These are phyloP conservation scores for Trametes cubensis DNA, from an alignment of 768 basidiomycete species.

Conservation along the genomic window DNA sequence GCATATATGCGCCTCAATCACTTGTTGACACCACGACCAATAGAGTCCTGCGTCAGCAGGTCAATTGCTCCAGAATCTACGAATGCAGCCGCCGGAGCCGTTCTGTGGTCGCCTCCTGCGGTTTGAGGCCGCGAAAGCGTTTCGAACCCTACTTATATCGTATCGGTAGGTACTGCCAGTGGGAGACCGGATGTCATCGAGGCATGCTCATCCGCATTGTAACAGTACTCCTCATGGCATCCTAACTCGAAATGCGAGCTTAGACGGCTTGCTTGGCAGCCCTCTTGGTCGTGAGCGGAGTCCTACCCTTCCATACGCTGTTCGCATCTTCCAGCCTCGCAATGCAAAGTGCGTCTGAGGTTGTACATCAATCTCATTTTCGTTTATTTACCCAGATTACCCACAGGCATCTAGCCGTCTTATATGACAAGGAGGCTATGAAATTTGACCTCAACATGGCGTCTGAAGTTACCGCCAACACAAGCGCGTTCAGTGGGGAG, in stretches of 20 bases:
- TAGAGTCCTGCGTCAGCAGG: constrained; percentile 64
- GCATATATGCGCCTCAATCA: background rate
- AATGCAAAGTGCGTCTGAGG: constrained; percentile 56
- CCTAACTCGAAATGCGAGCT: too few species aligned
- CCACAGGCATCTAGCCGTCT: constrained; percentile 19
- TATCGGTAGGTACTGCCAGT: constrained; percentile 63
- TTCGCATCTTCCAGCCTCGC: constrained; percentile 59
- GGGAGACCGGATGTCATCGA: background rate
- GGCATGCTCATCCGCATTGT: background rate
- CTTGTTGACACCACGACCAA: background rate
- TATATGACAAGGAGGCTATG: constrained; percentile 60
- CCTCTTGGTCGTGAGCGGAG: too few species aligned
- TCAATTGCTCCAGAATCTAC: constrained; percentile 60
- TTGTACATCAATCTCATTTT: background rate
- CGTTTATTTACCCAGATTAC: constrained; percentile 27
- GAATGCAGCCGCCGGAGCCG: constrained; percentile 54
- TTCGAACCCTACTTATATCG: constrained; percentile 72
- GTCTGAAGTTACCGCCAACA: background rate
- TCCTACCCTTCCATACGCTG: constrained; percentile 38
- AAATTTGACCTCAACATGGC: constrained; percentile 1
- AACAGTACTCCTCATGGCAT: background rate
- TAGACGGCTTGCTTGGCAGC: too few species aligned
- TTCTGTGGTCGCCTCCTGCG: constrained; percentile 76
- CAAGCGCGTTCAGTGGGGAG: constrained; percentile 30
- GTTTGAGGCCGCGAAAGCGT: constrained; percentile 77